These are phyloP conservation scores for Arthrobotrys musiformis DNA, from an alignment of 2,329 filamentous ascomycete species.

Conservation along the genomic window DNA sequence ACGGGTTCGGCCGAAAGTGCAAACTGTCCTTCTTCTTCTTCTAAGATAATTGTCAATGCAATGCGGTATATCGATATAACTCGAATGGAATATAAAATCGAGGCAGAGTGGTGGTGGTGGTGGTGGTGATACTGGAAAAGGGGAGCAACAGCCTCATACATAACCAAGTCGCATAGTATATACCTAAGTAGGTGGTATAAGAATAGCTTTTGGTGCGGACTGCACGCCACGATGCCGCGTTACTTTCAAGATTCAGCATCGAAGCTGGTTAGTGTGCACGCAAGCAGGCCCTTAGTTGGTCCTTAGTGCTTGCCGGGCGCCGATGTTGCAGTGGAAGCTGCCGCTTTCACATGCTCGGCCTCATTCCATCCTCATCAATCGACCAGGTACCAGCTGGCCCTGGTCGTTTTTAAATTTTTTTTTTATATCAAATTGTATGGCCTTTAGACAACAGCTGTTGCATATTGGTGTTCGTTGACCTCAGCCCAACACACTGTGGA, in stretches of 20 bases:
- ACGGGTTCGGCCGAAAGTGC: slow-evolving; percentile 17
- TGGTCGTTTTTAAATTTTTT: background rate
- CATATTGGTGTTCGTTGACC: too few species aligned
- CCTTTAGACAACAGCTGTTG: too few species aligned
- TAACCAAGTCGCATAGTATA: too few species aligned
- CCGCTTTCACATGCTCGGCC: slow-evolving; percentile 40
- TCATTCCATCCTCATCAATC: background rate
- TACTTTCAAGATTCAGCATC: slow-evolving; percentile 25
- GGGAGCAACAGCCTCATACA: background rate
- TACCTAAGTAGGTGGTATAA: background rate
- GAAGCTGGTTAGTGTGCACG: too few species aligned
- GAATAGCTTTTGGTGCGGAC: background rate
- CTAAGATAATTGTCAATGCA: background rate
- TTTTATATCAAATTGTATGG: too few species aligned
- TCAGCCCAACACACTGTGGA: too few species aligned
- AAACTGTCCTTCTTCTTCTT: slow-evolving; percentile 15
- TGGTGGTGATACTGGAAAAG: background rate
- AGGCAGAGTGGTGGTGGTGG: background rate
- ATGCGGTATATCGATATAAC: background rate
- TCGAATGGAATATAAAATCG: background rate
- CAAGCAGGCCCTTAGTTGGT: too few species aligned
- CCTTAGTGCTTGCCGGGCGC: slow-evolving; percentile 12
- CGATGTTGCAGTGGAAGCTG: slow-evolving; percentile 23
- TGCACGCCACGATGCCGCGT: slow-evolving; percentile 46
- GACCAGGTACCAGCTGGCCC: too few species aligned